phyloP scores from a whole-genome alignment of 495 filamentous ascomycete genomes.

The Aspergillus mulundensis region DNA sequence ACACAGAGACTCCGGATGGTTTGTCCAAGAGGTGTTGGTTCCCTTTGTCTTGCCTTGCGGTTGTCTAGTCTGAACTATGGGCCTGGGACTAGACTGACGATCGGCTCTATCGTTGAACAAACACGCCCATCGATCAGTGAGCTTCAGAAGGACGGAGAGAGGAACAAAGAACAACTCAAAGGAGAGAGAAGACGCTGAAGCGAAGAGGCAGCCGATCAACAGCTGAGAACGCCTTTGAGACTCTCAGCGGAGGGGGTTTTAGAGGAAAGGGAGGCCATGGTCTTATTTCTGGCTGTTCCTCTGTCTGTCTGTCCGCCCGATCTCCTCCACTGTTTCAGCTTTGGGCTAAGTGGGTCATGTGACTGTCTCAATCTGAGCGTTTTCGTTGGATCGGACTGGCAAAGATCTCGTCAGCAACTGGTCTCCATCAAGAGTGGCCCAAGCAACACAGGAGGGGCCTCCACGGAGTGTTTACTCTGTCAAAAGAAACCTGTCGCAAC shows the following conservation, averaged over 20 bases:
- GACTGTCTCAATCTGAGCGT: not conserved
- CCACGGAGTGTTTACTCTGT: not conserved
- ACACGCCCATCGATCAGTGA: not conserved
- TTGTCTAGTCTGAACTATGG: conserved; percentile 8
- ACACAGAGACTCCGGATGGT: not conserved
- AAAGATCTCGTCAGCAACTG: not conserved
- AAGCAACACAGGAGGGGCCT: not conserved
- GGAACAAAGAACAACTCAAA: not conserved
- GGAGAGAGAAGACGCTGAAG: not conserved
- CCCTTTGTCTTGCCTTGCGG: conserved; percentile 1
- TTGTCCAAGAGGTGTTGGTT: not conserved
- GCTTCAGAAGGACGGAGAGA: not conserved
- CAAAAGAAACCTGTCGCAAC: not conserved
- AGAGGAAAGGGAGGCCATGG: not conserved
- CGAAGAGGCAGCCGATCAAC: conserved; percentile 8
- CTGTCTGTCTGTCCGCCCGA: not conserved
- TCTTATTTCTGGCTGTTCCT: not conserved
- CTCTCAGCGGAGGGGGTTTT: not conserved
- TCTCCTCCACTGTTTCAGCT: conserved; percentile 4
- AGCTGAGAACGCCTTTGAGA: not conserved
- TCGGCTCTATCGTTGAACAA: not conserved
- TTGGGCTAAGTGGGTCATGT: not conserved
- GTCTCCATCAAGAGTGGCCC: not conserved
- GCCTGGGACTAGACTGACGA: conserved; percentile 8
- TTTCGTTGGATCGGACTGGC: not conserved